A percentile compares a stretch with the other conserved stretches of the same genome.
Evolutionary conservation across 257 asterid species (phyloP).

Genomic region (Rubia yunnanensis): DNA sequence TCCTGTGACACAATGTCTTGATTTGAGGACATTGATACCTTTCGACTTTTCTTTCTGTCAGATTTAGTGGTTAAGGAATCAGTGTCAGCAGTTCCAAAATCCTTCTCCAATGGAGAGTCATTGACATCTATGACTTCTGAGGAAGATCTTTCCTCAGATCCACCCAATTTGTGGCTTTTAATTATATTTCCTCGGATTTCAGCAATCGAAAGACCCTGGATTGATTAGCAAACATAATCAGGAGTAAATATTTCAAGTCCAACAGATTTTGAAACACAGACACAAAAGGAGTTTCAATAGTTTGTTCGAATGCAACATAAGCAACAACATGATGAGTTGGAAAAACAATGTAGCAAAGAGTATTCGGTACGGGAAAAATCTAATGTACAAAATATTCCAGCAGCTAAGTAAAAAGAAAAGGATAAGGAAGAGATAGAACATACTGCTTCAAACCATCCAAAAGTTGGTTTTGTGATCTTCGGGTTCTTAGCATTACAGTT

Average conservation of each 20-base stretch:
- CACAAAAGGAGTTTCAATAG: background rate
- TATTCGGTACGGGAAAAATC: background rate
- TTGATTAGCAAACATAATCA: background rate
- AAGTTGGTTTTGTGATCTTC: constrained; percentile 58
- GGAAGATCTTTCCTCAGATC: constrained; percentile 33
- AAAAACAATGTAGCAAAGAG: background rate
- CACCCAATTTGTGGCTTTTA: constrained; percentile 30
- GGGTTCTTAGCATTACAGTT: constrained; percentile 49
- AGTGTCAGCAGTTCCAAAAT: constrained; percentile 36
- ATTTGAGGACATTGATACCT: constrained; percentile 13
- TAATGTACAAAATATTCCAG: background rate
- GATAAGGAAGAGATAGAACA: constrained; percentile 13
- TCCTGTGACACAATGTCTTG: constrained; percentile 20
- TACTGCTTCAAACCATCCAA: constrained; percentile 91
- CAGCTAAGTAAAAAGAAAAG: background rate
- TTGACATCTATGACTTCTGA: constrained; percentile 55
- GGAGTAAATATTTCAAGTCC: background rate
- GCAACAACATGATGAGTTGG: no score
- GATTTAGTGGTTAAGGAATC: constrained; percentile 27
- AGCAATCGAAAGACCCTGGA: constrained; percentile 32
- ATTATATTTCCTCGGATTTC: constrained; percentile 33
- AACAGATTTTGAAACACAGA: background rate
- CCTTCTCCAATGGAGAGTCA: constrained; percentile 42
- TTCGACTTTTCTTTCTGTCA: constrained; percentile 26
- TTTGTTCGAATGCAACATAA: background rate